These are phyloP conservation scores for Paratinospora sagittata DNA, from an alignment of 164 flowering plant species.

Conservation along the genomic window DNA sequence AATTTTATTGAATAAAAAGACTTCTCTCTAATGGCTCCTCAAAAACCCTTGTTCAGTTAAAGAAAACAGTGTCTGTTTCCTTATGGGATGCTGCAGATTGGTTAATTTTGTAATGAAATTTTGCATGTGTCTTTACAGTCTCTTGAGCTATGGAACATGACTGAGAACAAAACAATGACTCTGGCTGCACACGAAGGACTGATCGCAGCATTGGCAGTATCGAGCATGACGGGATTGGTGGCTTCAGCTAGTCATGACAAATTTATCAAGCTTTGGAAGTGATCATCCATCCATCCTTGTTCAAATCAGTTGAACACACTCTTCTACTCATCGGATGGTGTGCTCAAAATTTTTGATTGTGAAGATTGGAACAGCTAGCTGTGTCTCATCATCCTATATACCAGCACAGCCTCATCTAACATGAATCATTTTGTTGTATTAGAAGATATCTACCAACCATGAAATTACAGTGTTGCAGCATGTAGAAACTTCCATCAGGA, in stretches of 20 bases:
- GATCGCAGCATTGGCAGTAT: slow-evolving; percentile 54
- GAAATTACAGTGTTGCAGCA: not conserved
- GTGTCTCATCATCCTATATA: not conserved
- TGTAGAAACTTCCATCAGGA: not conserved
- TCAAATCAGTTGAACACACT: not conserved
- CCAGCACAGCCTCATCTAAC: not conserved
- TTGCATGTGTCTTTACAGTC: slow-evolving; percentile 31
- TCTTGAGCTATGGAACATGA: slow-evolving; percentile 73
- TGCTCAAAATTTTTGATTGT: not conserved
- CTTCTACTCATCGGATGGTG: not conserved
- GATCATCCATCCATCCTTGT: slow-evolving; percentile 14
- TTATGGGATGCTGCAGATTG: too few relatives aligned
- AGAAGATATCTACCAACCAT: not conserved
- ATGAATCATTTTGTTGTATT: not conserved
- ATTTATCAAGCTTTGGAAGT: slow-evolving; percentile 71
- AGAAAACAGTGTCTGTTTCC: too few relatives aligned
- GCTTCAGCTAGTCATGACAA: slow-evolving; percentile 84
- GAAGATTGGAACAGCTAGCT: not conserved
- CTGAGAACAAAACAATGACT: slow-evolving; percentile 68
- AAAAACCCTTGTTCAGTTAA: too few relatives aligned
- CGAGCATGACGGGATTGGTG: slow-evolving; percentile 47
- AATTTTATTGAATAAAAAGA: not conserved
- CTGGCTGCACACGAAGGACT: slow-evolving; percentile 60
- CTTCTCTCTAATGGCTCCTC: too few relatives aligned
- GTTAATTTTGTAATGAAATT: not conserved